These are phyloP conservation scores for Linum lewisii DNA, from an alignment of 345 rosid genomes.

Conservation along the genomic window DNA sequence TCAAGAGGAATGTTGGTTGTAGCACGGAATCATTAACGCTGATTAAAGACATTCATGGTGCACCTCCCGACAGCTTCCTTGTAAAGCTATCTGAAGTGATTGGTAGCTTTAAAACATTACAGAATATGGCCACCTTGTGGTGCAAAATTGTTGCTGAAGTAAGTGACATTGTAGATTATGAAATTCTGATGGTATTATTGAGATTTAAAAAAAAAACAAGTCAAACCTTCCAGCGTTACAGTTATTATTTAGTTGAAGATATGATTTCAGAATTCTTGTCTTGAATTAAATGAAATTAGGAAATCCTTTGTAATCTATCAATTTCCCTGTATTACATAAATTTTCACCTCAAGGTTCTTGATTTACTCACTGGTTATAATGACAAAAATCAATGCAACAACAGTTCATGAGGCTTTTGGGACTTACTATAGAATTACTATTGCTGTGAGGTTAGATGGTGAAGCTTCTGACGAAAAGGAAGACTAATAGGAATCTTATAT, in stretches of 20 bases:
- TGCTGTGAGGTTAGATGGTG: neutral
- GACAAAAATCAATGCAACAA: neutral
- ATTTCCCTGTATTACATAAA: neutral
- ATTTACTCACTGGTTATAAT: neutral
- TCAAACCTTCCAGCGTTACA: neutral
- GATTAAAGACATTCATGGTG: conserved; percentile 75
- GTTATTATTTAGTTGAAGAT: neutral
- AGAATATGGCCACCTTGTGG: conserved; percentile 82
- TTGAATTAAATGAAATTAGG: neutral
- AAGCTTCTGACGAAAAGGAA: too few species aligned
- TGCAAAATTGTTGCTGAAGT: conserved; percentile 72
- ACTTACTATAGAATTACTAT: neutral
- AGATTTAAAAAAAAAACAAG: neutral
- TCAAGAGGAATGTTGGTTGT: conserved; percentile 50
- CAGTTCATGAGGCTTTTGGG: neutral
- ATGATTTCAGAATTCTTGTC: neutral
- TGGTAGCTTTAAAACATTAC: conserved; percentile 72
- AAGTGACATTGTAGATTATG: conserved; percentile 20
- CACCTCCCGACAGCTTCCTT: conserved; percentile 68
- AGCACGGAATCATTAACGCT: conserved; percentile 42
- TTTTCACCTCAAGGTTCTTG: neutral
- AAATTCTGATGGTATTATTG: neutral
- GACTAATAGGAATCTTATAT: neutral
- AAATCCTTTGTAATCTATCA: neutral
- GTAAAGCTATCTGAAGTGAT: conserved; percentile 86